Percentiles rank a stretch among this genome's conserved stretches.
Evolutionary conservation across 2,329 filamentous ascomycete genomes (phyloP).

Genomic region (Lasiodiplodia gonubiensis): DNA sequence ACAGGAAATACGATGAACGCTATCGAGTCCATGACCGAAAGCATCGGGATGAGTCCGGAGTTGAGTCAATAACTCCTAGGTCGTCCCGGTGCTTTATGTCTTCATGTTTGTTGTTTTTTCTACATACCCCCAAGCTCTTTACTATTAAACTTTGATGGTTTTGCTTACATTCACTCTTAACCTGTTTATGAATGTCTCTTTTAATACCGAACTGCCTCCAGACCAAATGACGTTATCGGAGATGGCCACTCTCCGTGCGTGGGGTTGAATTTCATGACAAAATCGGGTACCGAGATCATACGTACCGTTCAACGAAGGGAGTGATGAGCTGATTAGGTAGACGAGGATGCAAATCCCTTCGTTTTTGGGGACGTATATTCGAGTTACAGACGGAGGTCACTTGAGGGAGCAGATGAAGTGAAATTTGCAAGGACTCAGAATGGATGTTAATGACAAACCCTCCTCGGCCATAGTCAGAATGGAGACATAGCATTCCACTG

Average conservation of each 20-base stretch:
- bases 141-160: constrained; percentile 5
- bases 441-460: no score
- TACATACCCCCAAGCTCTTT: constrained; percentile 27
- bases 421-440: background rate
- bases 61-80: constrained; percentile 1
- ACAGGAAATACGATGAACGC: background rate
- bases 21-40: background rate
- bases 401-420: background rate
- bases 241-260: background rate
- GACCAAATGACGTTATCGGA: background rate
- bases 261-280: background rate
- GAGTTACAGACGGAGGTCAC: no score
- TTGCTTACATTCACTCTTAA: constrained; percentile 2
- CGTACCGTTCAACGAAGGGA: background rate
- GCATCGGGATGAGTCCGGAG: constrained; percentile 3
- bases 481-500: background rate
- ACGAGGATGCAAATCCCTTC: background rate
- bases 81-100: background rate
- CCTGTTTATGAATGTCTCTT: constrained; percentile 6
- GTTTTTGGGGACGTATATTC: background rate
- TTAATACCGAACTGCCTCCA: background rate
- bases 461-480: no score
- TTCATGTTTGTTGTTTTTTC: constrained; percentile 24
- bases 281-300: background rate
- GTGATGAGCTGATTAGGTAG: constrained; percentile 1